These are phyloP conservation scores for Neocallimastix lanati DNA, from an alignment of 192 early-diverging fungal genomes.

Conservation along the genomic window DNA sequence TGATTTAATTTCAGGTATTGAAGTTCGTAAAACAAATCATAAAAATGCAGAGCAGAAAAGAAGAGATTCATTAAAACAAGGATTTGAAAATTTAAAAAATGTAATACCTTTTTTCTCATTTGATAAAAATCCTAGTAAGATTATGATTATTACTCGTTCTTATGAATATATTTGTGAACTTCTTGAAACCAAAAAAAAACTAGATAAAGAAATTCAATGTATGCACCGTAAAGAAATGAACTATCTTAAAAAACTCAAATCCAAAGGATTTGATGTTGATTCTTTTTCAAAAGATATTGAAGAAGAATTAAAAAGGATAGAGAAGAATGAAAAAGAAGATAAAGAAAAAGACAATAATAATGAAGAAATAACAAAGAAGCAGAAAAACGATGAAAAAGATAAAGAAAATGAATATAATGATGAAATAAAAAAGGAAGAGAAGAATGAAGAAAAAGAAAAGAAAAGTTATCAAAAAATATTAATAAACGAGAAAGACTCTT, in stretches of 20 bases:
- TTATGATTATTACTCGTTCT: conserved; percentile 7
- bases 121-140: conserved; percentile 75
- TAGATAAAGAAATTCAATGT: neutral
- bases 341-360: neutral
- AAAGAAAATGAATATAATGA: too few relatives aligned
- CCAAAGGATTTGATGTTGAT: neutral
- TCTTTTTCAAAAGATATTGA: neutral
- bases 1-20: conserved; percentile 59
- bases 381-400: too few relatives aligned
- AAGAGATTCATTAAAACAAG: conserved; percentile 75
- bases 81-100: conserved; percentile 59
- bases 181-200: neutral
- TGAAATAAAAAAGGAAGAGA: too few relatives aligned
- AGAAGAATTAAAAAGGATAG: neutral
- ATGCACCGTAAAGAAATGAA: neutral
- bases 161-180: neutral
- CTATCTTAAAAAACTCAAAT: neutral
- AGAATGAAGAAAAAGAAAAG: too few relatives aligned
- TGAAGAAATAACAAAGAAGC: too few relatives aligned
- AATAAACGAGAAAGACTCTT: too few relatives aligned
- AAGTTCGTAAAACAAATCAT: conserved; percentile 70
- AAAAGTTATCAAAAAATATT: too few relatives aligned
- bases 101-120: conserved; percentile 54
- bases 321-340: neutral
- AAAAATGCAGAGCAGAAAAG: conserved; percentile 94